These are phyloP conservation scores for Capronia americana DNA, from an alignment of 2,329 filamentous ascomycete genomes.

Conservation along the genomic window DNA sequence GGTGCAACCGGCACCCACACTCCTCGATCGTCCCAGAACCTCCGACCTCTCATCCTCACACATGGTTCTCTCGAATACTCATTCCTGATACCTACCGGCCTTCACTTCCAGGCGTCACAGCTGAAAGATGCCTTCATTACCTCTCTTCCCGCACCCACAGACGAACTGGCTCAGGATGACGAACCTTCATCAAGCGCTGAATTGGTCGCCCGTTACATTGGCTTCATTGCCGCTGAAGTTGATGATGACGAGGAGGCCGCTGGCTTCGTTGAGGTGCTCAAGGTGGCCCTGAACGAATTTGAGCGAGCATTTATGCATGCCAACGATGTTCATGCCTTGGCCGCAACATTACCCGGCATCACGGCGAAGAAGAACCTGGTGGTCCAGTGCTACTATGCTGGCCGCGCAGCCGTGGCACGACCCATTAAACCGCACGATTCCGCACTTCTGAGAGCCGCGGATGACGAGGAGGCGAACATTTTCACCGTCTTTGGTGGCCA, in stretches of 20 bases:
- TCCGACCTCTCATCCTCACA: constrained; percentile 85
- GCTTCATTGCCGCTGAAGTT: constrained; percentile 85
- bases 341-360: constrained; percentile 84
- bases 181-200: constrained; percentile 96
- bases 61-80: constrained; percentile 97
- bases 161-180: constrained; percentile 96
- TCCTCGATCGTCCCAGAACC: constrained; percentile 88
- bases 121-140: constrained; percentile 88
- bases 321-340: constrained; percentile 94
- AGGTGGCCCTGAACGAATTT: constrained; percentile 92
- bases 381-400: constrained; percentile 88
- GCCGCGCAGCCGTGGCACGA: constrained; percentile 80
- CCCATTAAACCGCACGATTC: constrained; percentile 92
- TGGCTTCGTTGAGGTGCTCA: constrained; percentile 90
- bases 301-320: constrained; percentile 92
- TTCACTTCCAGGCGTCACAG: constrained; percentile 95
- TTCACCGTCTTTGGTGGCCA: constrained; percentile 97
- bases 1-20: constrained; percentile 90
- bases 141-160: constrained; percentile 86
- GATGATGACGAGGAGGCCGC: constrained; percentile 88
- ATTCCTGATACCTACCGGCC: constrained; percentile 90
- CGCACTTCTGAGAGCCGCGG: constrained; percentile 85
- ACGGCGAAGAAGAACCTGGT: constrained; percentile 90
- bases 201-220: constrained; percentile 91
- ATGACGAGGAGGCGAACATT: constrained; percentile 80